Evolutionary conservation across 345 rosid species (phyloP).

Genomic region (Eucalyptus cladocalyx): DNA sequence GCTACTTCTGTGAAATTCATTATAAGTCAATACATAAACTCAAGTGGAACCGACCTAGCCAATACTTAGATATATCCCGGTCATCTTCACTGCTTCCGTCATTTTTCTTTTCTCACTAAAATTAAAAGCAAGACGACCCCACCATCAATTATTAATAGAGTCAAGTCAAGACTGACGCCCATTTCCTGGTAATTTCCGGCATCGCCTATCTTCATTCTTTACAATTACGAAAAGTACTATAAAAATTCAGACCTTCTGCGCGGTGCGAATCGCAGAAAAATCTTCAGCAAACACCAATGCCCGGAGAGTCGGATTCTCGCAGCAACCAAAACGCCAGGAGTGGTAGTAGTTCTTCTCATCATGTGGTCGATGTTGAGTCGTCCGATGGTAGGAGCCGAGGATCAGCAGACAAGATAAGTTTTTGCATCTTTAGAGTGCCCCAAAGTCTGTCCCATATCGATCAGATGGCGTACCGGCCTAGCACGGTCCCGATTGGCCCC

Average conservation of each 20-base stretch:
- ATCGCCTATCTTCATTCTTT: background rate
- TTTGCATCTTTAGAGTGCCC: conserved; percentile 34
- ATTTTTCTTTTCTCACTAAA: background rate
- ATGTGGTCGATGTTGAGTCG: background rate
- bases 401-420: background rate
- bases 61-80: background rate
- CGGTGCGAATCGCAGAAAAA: background rate
- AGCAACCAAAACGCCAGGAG: background rate
- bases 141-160: background rate
- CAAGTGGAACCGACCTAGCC: background rate
- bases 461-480: conserved; percentile 50
- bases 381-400: conserved; percentile 14
- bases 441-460: conserved; percentile 29
- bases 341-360: background rate
- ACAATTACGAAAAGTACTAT: background rate
- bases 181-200: background rate
- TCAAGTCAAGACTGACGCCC: background rate
- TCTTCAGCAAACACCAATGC: background rate
- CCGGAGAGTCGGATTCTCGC: background rate
- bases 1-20: background rate
- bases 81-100: background rate
- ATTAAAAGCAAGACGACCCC: background rate
- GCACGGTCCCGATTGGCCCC: conserved; percentile 61
- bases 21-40: background rate
- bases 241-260: background rate